phyloP scores from a whole-genome alignment of 495 filamentous ascomycete genomes.

The Tuber magnatum region DNA sequence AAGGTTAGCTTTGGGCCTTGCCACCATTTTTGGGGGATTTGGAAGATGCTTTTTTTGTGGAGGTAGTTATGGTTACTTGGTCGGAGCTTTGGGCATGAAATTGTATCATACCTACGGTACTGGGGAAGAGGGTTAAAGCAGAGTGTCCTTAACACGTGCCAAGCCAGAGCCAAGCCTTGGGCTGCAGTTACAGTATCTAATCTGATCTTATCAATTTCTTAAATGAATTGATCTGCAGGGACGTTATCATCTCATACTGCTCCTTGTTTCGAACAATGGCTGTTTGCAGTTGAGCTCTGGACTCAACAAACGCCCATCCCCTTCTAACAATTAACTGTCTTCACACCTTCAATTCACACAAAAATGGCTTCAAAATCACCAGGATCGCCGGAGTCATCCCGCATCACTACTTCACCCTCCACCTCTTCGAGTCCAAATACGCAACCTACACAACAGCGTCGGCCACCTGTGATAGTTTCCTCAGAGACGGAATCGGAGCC shows the following conservation, averaged over 20 bases:
- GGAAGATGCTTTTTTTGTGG: constrained; percentile 5
- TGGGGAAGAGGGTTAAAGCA: not conserved
- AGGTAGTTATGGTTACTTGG: not conserved
- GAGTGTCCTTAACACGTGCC: not conserved
- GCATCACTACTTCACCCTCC: not conserved
- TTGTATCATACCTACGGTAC: not conserved
- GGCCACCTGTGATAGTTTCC: constrained; percentile 30
- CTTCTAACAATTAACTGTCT: not conserved
- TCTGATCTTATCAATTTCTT: not conserved
- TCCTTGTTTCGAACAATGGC: not conserved
- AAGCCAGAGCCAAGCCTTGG: not conserved
- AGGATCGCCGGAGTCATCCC: not conserved
- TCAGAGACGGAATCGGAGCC: constrained; percentile 26
- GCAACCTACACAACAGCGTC: constrained; percentile 16
- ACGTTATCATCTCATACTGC: not conserved
- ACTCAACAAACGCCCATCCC: not conserved
- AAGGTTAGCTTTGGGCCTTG: constrained; percentile 33
- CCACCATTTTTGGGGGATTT: constrained; percentile 12
- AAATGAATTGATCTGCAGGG: not conserved
- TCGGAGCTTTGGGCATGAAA: not conserved
- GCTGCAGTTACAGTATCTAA: not conserved
- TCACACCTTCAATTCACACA: not conserved
- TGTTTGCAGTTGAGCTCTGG: not conserved
- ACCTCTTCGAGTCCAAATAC: not conserved
- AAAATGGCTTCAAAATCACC: constrained; percentile 1